Percentiles rank a stretch among this genome's conserved stretches.
phyloP scores from a whole-genome alignment of 2,329 filamentous ascomycete genomes.

The Raffaelea arxii region DNA sequence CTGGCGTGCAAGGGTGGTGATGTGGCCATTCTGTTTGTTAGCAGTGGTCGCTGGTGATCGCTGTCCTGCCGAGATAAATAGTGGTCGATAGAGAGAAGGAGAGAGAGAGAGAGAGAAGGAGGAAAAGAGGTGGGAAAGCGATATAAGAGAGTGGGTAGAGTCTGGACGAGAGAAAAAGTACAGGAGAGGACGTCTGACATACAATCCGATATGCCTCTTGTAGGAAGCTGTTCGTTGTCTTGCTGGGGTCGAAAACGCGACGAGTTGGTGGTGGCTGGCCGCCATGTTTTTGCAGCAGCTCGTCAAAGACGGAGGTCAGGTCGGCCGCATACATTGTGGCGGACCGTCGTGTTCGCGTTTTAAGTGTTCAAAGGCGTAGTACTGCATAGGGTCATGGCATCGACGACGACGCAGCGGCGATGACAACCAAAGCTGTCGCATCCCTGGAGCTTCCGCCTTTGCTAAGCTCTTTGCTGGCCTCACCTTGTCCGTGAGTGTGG shows the following conservation, averaged over 20 bases:
- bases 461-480: too few species aligned
- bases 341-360: not conserved
- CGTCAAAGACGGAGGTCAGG: slow-evolving; percentile 59
- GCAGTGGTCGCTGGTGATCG: not conserved
- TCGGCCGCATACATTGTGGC: slow-evolving; percentile 32
- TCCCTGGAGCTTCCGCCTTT: too few species aligned
- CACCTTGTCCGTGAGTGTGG: too few species aligned
- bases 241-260: slow-evolving; percentile 36
- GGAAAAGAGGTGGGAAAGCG: too few species aligned
- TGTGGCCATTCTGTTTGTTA: slow-evolving; percentile 65
- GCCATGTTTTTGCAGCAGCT: slow-evolving; percentile 43
- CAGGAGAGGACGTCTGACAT: slow-evolving; percentile 19
- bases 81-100: too few species aligned
- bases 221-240: slow-evolving; percentile 76
- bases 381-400: too few species aligned
- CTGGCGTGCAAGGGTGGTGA: slow-evolving; percentile 68
- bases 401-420: too few species aligned
- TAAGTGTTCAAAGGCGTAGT: not conserved
- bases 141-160: not conserved
- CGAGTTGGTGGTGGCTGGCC: slow-evolving; percentile 11
- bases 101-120: too few species aligned
- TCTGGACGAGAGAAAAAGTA: not conserved
- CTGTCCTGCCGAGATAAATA: too few species aligned
- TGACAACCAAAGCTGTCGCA: too few species aligned
- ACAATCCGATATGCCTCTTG: slow-evolving; percentile 93